These are phyloP conservation scores for Fusarium irregulare DNA, from an alignment of 2,329 filamentous ascomycete genomes.

Conservation along the genomic window DNA sequence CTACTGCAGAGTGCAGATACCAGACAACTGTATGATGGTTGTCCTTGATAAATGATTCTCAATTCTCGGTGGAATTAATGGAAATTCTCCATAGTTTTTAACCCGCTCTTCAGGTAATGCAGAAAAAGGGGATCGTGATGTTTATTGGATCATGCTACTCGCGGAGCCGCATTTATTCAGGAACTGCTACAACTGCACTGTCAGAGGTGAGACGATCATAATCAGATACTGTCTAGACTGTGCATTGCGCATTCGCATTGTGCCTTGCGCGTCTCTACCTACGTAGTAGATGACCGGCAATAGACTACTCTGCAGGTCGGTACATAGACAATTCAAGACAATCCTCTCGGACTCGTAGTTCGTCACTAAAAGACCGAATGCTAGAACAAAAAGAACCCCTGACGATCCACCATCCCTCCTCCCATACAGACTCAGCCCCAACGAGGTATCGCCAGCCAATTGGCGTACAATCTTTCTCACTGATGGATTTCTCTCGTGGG, in stretches of 20 bases:
- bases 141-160: constrained; percentile 23
- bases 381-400: background rate
- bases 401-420: background rate
- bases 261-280: background rate
- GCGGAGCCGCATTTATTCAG: constrained; percentile 18
- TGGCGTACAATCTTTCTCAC: background rate
- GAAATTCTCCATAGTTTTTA: constrained; percentile 18
- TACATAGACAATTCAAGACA: background rate
- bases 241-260: constrained; percentile 11
- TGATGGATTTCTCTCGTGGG: constrained; percentile 18
- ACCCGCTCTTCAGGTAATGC: constrained; percentile 32
- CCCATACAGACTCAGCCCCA: background rate
- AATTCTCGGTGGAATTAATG: constrained; percentile 28
- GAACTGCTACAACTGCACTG: background rate
- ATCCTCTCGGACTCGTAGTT: background rate
- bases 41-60: background rate
- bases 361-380: background rate
- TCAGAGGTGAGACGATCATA: constrained; percentile 24
- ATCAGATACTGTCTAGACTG: constrained; percentile 6
- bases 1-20: background rate
- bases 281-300: no score
- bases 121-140: constrained; percentile 23
- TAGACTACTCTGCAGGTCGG: background rate
- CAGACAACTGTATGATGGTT: background rate
- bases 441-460: background rate